These are phyloP conservation scores for Trypanosoma platydactyli DNA, from an alignment of 208 protist species.

Conservation along the genomic window DNA sequence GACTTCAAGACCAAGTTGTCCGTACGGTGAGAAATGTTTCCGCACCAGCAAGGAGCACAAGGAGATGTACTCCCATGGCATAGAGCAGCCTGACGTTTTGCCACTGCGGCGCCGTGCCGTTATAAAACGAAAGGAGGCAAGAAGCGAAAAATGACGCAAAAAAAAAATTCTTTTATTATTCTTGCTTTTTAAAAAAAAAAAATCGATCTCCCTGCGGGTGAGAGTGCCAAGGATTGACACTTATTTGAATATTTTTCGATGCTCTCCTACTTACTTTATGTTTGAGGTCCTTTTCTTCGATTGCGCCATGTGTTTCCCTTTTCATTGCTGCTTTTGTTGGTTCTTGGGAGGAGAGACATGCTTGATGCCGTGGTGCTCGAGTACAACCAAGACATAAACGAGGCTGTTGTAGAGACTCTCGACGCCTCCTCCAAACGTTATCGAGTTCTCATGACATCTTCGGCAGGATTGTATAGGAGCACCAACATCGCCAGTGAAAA, in stretches of 20 bases:
- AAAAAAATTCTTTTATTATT: too few relatives aligned
- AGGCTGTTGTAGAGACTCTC: constrained; percentile 20
- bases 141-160: too few relatives aligned
- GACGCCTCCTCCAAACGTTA: constrained; percentile 10
- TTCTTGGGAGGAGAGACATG: constrained; percentile 13
- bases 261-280: too few relatives aligned
- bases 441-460: constrained; percentile 3
- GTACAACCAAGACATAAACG: constrained; percentile 5
- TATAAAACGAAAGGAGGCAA: constrained; percentile 23
- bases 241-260: too few relatives aligned
- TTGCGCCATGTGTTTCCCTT: neutral
- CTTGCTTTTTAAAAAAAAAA: too few relatives aligned
- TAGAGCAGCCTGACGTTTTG: neutral
- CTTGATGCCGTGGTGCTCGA: constrained; percentile 19
- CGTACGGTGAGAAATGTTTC: constrained; percentile 70
- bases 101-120: constrained; percentile 10
- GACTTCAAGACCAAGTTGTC: constrained; percentile 46
- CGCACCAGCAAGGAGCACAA: constrained; percentile 66
- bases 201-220: too few relatives aligned
- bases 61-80: constrained; percentile 54
- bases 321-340: constrained; percentile 12
- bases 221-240: too few relatives aligned
- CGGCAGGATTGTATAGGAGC: neutral
- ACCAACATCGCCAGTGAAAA: neutral
- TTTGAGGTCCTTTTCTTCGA: too few relatives aligned